Conservation (phyloP, 139 green algal genomes). For the Chloropicon primus region DNA sequence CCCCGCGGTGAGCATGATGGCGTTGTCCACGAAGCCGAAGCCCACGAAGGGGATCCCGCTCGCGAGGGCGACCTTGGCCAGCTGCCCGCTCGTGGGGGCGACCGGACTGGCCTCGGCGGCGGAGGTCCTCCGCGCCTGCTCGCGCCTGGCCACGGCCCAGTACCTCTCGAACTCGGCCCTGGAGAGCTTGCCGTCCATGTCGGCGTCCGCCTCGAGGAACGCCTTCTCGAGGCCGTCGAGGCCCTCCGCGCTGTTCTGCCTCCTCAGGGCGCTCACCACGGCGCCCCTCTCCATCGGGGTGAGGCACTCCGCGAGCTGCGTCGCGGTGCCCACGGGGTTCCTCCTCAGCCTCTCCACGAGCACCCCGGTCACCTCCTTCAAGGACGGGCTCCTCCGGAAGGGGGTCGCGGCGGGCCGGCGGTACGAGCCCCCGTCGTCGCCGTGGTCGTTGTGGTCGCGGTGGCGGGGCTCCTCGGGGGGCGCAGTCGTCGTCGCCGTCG, state of each 20-base stretch:
- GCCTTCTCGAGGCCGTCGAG: not conserved
- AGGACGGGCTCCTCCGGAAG: not conserved
- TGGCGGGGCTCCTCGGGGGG: no score
- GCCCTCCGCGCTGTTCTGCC: not conserved
- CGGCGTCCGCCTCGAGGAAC: not conserved
- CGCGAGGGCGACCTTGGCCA: constrained; percentile 16
- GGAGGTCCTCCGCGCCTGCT: not conserved
- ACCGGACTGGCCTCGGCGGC: no score
- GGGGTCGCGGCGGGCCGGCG: no score
- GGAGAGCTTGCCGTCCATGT: not conserved
- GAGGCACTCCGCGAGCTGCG: not conserved
- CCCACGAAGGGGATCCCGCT: constrained; percentile 40
- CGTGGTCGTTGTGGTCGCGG: no score
- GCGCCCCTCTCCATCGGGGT: not conserved
- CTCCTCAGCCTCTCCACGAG: not conserved
- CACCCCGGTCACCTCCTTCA: not conserved
- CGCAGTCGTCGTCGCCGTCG: no score
- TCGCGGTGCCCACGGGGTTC: not conserved
- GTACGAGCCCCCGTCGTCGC: no score
- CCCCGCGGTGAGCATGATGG: constrained; percentile 49
- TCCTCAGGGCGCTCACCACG: not conserved
- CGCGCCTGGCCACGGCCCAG: not conserved
- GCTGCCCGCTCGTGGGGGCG: not conserved
- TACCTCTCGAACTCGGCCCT: not conserved
- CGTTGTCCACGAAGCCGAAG: constrained; percentile 42